Percentiles rank a stretch among this genome's conserved stretches.
Conservation (phyloP, 768 basidiomycete species). For the Trametes cinnabarina region DNA sequence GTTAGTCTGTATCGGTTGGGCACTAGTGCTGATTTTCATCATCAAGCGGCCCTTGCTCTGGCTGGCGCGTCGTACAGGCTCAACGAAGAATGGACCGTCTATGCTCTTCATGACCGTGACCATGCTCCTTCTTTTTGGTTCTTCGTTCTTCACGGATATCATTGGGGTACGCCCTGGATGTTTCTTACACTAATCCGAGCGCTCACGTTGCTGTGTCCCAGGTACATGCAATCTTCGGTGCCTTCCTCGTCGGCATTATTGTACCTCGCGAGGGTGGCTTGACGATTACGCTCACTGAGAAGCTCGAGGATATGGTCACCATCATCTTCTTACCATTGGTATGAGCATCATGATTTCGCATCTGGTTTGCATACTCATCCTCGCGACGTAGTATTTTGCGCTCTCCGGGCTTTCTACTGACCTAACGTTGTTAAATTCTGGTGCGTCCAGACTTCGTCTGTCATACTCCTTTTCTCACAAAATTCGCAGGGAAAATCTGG, state of each 20-base stretch:
- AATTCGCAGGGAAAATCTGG: slow-evolving; percentile 61
- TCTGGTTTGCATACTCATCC: background rate
- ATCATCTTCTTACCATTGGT: slow-evolving; percentile 77
- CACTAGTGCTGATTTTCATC: slow-evolving; percentile 64
- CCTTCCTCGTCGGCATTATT: slow-evolving; percentile 79
- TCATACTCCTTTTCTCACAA: too few relatives aligned
- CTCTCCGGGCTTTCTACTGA: slow-evolving; percentile 80
- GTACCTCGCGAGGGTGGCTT: slow-evolving; percentile 83
- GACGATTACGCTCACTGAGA: slow-evolving; percentile 77
- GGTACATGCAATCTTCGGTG: slow-evolving; percentile 39
- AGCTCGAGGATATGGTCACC: slow-evolving; percentile 82
- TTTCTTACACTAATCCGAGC: too few relatives aligned
- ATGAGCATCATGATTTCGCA: slow-evolving; percentile 25
- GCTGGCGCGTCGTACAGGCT: slow-evolving; percentile 40
- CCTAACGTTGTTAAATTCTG: slow-evolving; percentile 71
- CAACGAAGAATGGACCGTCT: background rate
- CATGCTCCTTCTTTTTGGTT: slow-evolving; percentile 67
- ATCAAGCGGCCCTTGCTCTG: slow-evolving; percentile 62
- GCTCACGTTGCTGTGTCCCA: background rate
- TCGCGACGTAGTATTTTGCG: slow-evolving; percentile 61
- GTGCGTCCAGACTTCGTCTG: slow-evolving; percentile 23
- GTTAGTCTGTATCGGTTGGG: slow-evolving; percentile 63
- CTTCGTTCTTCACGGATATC: slow-evolving; percentile 83
- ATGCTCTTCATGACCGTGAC: slow-evolving; percentile 62
- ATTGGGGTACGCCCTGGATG: slow-evolving; percentile 46